Base-by-base conservation (phyloP, 805 yeast genomes). In the Zygosaccharomyces lentus region DNA sequence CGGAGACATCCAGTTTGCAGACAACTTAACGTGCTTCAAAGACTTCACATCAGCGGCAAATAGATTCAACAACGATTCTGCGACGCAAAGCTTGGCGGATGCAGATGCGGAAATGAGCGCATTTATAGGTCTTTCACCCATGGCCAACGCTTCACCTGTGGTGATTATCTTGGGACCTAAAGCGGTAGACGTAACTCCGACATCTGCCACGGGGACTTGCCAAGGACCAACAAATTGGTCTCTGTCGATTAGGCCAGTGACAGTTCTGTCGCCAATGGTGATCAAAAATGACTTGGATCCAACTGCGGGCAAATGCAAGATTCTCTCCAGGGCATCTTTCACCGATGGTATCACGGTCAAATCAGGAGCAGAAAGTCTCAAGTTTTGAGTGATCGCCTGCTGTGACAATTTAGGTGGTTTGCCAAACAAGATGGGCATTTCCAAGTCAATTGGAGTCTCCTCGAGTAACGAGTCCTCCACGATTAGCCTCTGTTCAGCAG, bases 1-100 rank as follows among this genome's bases (percentile, higher is more conserved):
- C 41, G 98, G 90, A 9, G 96, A 82, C 99, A 93, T 93, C 99
- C 99, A 93, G 73, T 93, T 93, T 37, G 99, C 99, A 43, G 96
- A 87, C 48, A 93, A 71, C 62, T 90, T 87, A 45, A 93, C 81
- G 54, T 81, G 76, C 51, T 81, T 82, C 50, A 91, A 72, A 6
- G 81, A 72, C 48, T 83, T 78, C 48, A 93, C 76, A 65, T 93
- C 95, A 31, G 98, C 95, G 30, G 99, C 97, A 57, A 81, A 78
- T 37, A 91, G 63, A 65, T 93, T 93, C 66, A 89, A 67, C 61
- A 93, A 75, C 4, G 97, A 82, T 74, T 93, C 99, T 25, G 98
- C 98, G 50, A 93, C 95, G 57, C 90, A 81, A 83, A 93, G 81
- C 71, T 90, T 86, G 29, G 98, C 97, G 12, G 96, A 87, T 0